Evolutionary conservation across 1,139 yeast species (phyloP).

Genomic region (Kodamaea suecica): DNA sequence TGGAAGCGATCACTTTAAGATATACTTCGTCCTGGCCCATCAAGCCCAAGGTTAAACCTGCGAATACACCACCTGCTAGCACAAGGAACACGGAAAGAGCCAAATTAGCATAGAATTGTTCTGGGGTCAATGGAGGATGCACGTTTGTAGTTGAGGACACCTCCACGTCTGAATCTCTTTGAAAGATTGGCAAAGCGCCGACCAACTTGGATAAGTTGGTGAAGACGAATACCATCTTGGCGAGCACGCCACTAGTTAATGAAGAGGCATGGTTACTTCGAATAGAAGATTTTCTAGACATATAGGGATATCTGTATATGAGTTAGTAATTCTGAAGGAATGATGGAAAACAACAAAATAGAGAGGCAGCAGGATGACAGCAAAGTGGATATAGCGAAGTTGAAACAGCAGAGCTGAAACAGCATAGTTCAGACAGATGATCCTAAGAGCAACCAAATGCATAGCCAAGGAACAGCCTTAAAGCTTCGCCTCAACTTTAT

Average conservation of each 20-base stretch:
- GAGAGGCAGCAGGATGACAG: too few species aligned
- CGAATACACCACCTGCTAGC: slow-evolving; percentile 90
- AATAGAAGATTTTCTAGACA: slow-evolving; percentile 22
- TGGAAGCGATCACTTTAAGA: slow-evolving; percentile 63
- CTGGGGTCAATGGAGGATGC: slow-evolving; percentile 26
- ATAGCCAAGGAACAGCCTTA: too few species aligned
- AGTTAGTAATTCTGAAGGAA: too few species aligned
- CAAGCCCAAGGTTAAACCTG: slow-evolving; percentile 88
- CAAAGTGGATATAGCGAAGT: too few species aligned
- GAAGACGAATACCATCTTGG: slow-evolving; percentile 20
- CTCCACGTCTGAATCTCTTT: slow-evolving; percentile 3
- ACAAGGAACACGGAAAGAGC: slow-evolving; percentile 66
- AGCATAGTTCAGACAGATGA: too few species aligned
- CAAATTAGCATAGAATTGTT: slow-evolving; percentile 53
- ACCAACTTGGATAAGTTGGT: slow-evolving; percentile 27
- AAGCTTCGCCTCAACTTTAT: too few species aligned
- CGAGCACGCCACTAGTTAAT: slow-evolving; percentile 19
- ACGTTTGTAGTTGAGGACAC: slow-evolving; percentile 4
- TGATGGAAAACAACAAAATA: too few species aligned
- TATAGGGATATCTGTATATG: slow-evolving; percentile 14
- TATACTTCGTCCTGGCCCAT: slow-evolving; percentile 99
- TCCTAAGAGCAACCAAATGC: too few species aligned
- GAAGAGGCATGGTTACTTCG: slow-evolving; percentile 26
- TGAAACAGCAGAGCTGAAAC: too few species aligned
- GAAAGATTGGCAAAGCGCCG: slow-evolving; percentile 15